Evolutionary conservation across 2,329 filamentous ascomycete species (phyloP).

Genomic region (Thelonectria rubi): DNA sequence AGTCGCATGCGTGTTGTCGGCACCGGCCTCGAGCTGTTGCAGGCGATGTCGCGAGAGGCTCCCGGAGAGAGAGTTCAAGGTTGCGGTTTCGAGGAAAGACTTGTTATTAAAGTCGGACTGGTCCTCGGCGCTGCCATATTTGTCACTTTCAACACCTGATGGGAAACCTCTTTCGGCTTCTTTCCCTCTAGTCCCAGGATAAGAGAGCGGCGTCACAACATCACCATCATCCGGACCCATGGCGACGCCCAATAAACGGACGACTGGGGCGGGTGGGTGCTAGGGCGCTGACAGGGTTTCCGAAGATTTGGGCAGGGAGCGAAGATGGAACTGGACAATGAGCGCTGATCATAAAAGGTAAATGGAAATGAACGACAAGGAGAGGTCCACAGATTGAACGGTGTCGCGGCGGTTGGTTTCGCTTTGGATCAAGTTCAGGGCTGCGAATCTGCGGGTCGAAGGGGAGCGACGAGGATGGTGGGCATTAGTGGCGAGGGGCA

Average conservation of each 20-base stretch:
- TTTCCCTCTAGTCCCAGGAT: conserved; percentile 34
- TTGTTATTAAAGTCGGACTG: conserved; percentile 34
- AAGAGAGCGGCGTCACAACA: conserved; percentile 32
- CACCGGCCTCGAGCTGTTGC: conserved; percentile 15
- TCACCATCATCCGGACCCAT: conserved; percentile 41
- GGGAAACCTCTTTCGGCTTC: conserved; percentile 27
- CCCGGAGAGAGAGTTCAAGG: conserved; percentile 36
- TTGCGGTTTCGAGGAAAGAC: conserved; percentile 43
- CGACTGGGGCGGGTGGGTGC: conserved; percentile 28
- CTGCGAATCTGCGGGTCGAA: conserved; percentile 24
- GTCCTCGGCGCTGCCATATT: conserved; percentile 29
- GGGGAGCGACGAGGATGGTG: conserved; percentile 15
- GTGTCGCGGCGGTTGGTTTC: conserved; percentile 17
- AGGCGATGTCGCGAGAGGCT: conserved; percentile 31
- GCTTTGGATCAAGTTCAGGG: conserved; percentile 12
- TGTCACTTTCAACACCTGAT: conserved; percentile 29
- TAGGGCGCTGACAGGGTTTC: conserved; percentile 34
- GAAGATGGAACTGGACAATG: conserved; percentile 33
- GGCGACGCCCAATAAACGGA: conserved; percentile 32
- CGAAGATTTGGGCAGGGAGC: conserved; percentile 35
- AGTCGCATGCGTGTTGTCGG: conserved; percentile 29
- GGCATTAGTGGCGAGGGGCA: conserved; percentile 14
- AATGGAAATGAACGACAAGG: conserved; percentile 40
- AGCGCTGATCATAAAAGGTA: conserved; percentile 41
- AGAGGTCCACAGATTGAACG: conserved; percentile 37